Base-by-base conservation (phyloP, 208 protist species). In the Zelonia costaricensis region DNA sequence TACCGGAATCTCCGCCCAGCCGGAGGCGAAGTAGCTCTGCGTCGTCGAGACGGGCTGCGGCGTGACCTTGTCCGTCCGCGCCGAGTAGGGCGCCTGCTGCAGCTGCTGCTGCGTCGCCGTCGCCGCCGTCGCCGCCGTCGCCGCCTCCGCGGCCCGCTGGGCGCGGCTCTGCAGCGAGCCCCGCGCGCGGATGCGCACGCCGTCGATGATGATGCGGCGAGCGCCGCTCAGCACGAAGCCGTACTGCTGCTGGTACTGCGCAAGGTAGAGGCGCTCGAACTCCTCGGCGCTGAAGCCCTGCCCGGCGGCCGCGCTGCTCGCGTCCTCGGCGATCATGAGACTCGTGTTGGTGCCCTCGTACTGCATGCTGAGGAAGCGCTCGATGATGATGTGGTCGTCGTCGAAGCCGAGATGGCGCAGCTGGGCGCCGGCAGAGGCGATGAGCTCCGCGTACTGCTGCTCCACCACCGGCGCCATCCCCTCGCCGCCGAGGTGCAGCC, bases 321-420 rank as follows among this genome's bases (percentile, higher is more conserved):
- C 48, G 23, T 71, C 69, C 39, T 75, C 76, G 15, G 74, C 74
- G n/a, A 88, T 86, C 87, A 98, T 97, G 43, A 98, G 79, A 22
- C 88, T 77, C 28, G 78, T 95, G 79, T 97, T 95, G 1, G 95
- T 98, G 48, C 94, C 92, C 25, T 94, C 78, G 78, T 96, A 98
- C 59, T 92, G 77, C 74, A 97, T 70, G 69, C 95, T 95, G 4
- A 97, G 56, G 59, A 83, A 97, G 7, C 61, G 66, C 62, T 93
- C 78, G 7, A 75, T 20, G 10, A 77, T 31, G 33, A 86, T 80
- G 52, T 90, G 66, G 27, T 72, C 67, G 13, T 62, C 39, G 40
- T 64, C 62, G 56, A 89, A 91, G 30, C 73, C 76, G 16, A 89
- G 46, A 4, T 45, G 44, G 42, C 56, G 56, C 51, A 86, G 68